These are phyloP conservation scores for Fragaria nilgerrensis DNA, from an alignment of 306 rosid species.

Conservation along the genomic window DNA sequence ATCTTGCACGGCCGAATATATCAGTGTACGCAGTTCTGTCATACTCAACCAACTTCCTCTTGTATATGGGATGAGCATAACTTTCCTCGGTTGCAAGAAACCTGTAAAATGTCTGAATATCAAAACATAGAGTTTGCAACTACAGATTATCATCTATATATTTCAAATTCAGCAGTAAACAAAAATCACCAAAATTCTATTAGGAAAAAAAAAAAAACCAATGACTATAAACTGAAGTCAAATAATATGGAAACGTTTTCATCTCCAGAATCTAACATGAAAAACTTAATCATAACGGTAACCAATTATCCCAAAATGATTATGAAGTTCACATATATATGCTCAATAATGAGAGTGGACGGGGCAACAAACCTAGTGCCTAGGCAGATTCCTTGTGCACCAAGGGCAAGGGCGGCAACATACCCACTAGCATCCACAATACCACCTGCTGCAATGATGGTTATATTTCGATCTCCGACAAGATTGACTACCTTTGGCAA, in stretches of 20 bases:
- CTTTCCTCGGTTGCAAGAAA: constrained; percentile 87
- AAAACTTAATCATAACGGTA: too few species aligned
- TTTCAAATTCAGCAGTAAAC: not conserved
- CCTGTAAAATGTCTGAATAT: constrained; percentile 37
- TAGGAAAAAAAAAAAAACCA: too few species aligned
- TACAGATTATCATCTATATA: not conserved
- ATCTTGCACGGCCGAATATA: constrained; percentile 79
- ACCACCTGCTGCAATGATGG: constrained; percentile 82
- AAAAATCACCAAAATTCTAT: too few species aligned
- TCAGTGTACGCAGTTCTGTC: constrained; percentile 65
- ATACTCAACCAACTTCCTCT: constrained; percentile 62
- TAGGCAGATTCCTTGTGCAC: constrained; percentile 69
- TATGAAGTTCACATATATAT: not conserved
- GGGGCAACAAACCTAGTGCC: constrained; percentile 67
- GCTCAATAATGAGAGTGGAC: not conserved
- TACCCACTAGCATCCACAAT: constrained; percentile 77
- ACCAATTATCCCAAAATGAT: not conserved
- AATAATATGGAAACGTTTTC: not conserved
- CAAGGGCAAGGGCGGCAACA: constrained; percentile 86
- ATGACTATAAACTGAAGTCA: too few species aligned
- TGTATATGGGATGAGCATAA: constrained; percentile 75
- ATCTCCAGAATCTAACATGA: not conserved
- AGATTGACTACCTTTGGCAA: constrained; percentile 81
- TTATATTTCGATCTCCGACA: constrained; percentile 58
- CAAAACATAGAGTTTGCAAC: not conserved